These are phyloP conservation scores for Cladosporium cucumerinum DNA, from an alignment of 2,329 filamentous ascomycete species.

Conservation along the genomic window DNA sequence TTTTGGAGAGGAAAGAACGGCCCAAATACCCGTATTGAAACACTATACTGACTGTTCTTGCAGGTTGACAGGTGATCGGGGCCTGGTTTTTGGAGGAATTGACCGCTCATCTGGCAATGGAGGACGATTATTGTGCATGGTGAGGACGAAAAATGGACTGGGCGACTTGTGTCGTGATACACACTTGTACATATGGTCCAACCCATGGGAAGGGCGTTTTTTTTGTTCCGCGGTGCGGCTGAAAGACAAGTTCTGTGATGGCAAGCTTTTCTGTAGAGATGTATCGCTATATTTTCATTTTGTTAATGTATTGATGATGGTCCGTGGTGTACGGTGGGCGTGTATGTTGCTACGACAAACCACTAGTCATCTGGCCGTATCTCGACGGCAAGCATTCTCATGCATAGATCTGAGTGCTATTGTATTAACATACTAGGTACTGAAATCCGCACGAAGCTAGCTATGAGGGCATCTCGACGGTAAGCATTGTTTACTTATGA, in stretches of 20 bases:
- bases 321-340: neutral
- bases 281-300: conserved; percentile 16
- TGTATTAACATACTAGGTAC: too few species aligned
- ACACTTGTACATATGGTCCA: conserved; percentile 11
- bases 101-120: neutral
- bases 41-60: too few species aligned
- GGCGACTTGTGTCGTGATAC: conserved; percentile 25
- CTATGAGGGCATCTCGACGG: too few species aligned
- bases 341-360: too few species aligned
- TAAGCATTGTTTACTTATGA: too few species aligned
- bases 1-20: too few species aligned
- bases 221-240: neutral
- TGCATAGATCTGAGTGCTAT: too few species aligned
- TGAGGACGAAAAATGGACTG: conserved; percentile 24
- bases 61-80: too few species aligned
- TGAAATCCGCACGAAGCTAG: too few species aligned
- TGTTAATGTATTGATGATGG: neutral
- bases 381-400: neutral
- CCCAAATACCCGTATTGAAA: too few species aligned
- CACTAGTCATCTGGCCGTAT: neutral
- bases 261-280: conserved; percentile 7
- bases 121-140: neutral
- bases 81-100: conserved; percentile 47
- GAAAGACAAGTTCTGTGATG: neutral
- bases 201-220: conserved; percentile 6